Evolutionary conservation across 306 rosid genomes (phyloP).

Genomic region (Aeschynomene evenia): DNA sequence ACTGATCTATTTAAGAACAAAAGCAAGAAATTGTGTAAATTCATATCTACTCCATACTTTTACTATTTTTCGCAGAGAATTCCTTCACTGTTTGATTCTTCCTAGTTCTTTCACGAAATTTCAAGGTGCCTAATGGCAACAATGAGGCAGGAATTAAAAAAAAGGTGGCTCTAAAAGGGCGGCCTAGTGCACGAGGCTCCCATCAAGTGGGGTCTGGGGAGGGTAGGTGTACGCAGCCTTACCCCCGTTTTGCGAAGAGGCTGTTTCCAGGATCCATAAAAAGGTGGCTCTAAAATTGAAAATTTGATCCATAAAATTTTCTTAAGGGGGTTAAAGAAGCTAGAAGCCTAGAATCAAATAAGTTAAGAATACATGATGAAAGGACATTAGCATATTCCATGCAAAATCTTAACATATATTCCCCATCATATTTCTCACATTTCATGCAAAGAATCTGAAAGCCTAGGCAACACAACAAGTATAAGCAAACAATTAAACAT

Average conservation of each 20-base stretch:
- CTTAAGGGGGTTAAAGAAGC: neutral
- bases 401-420: neutral
- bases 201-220: too few relatives aligned
- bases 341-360: neutral
- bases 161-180: neutral
- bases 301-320: neutral
- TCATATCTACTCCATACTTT: neutral
- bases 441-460: neutral
- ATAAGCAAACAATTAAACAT: too few relatives aligned
- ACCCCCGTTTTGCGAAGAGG: too few relatives aligned
- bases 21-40: slow-evolving; percentile 3
- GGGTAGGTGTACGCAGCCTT: too few relatives aligned
- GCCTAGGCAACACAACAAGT: neutral
- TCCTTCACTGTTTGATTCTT: neutral
- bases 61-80: neutral
- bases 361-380: neutral
- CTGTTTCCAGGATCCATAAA: too few relatives aligned
- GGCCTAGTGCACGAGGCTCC: too few relatives aligned
- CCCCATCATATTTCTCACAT: neutral
- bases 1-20: neutral
- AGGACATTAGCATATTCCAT: neutral
- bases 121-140: slow-evolving; percentile 8
- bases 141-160: neutral
- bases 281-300: slow-evolving; percentile 13
- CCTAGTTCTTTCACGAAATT: slow-evolving; percentile 17